phyloP scores from a whole-genome alignment of 2,329 filamentous ascomycete genomes.

The Truncatella angustata region DNA sequence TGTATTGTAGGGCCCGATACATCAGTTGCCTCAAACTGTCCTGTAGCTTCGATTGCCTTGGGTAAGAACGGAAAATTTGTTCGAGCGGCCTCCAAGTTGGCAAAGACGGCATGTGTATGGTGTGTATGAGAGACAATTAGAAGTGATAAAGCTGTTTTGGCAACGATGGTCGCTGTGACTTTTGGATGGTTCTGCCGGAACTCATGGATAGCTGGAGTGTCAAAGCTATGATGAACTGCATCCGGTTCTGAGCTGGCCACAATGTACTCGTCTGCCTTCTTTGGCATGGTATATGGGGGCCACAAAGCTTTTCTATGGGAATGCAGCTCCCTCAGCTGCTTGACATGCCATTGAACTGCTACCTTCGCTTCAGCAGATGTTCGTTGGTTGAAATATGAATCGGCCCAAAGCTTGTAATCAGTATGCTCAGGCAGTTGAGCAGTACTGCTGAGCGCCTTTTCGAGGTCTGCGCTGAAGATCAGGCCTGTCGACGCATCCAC shows the following conservation, averaged over 20 bases:
- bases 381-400: conserved; percentile 15
- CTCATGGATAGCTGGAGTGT: conserved; percentile 10
- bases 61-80: conserved; percentile 15
- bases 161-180: conserved; percentile 10
- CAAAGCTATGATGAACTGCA: conserved; percentile 13
- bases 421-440: conserved; percentile 13
- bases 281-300: conserved; percentile 7
- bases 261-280: conserved; percentile 1
- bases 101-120: conserved; percentile 17
- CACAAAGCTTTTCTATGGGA: conserved; percentile 1
- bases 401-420: conserved; percentile 18
- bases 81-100: conserved; percentile 15
- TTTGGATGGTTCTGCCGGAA: conserved; percentile 11
- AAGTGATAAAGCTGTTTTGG: conserved; percentile 16
- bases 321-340: neutral
- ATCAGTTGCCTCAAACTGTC: conserved; percentile 15
- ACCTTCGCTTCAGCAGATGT: conserved; percentile 11
- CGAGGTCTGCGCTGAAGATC: conserved; percentile 3
- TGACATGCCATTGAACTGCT: conserved; percentile 14
- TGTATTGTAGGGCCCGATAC: conserved; percentile 17
- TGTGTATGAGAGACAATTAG: conserved; percentile 15
- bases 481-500: conserved; percentile 2
- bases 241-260: conserved; percentile 6
- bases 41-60: conserved; percentile 7
- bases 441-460: neutral